Conservation (phyloP, 495 filamentous ascomycete genomes). For the Hypoxylon cercidicola region DNA sequence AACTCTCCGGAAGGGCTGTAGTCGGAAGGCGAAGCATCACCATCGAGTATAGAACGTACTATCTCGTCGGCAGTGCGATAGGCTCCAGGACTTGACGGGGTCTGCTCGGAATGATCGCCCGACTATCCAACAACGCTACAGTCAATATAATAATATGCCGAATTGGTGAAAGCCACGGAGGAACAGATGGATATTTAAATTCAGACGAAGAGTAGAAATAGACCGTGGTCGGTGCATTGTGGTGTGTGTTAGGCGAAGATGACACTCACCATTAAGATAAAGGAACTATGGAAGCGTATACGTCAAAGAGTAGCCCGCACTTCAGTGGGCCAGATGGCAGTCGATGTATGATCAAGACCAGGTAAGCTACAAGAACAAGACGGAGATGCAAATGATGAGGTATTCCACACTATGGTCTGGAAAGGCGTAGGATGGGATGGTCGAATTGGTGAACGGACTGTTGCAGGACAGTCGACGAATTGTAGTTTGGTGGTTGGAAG, state of each 20-base stretch:
- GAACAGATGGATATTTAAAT: not conserved
- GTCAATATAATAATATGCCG: conserved; percentile 11
- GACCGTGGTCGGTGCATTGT: conserved; percentile 1
- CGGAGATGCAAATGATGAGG: not conserved
- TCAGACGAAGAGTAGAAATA: not conserved
- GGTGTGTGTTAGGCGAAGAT: conserved; percentile 10
- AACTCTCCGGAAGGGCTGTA: conserved; percentile 56
- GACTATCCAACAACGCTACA: conserved; percentile 57
- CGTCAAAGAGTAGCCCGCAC: conserved; percentile 14
- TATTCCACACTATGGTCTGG: not conserved
- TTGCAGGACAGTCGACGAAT: conserved; percentile 14
- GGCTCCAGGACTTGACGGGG: conserved; percentile 56
- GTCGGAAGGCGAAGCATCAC: conserved; percentile 45
- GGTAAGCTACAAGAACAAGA: not conserved
- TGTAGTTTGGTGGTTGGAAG: conserved; percentile 28
- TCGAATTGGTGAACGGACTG: conserved; percentile 5
- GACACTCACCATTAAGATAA: conserved; percentile 40
- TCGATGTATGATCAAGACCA: conserved; percentile 9
- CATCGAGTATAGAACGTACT: conserved; percentile 52
- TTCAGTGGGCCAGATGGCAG: conserved; percentile 23
- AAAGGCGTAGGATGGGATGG: conserved; percentile 13
- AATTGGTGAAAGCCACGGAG: not conserved
- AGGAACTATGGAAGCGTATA: conserved; percentile 10
- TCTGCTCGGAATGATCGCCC: conserved; percentile 67
- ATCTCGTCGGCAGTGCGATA: conserved; percentile 56